Evolutionary conservation across 345 rosid genomes (phyloP).

Genomic region (Anacardium occidentale): DNA sequence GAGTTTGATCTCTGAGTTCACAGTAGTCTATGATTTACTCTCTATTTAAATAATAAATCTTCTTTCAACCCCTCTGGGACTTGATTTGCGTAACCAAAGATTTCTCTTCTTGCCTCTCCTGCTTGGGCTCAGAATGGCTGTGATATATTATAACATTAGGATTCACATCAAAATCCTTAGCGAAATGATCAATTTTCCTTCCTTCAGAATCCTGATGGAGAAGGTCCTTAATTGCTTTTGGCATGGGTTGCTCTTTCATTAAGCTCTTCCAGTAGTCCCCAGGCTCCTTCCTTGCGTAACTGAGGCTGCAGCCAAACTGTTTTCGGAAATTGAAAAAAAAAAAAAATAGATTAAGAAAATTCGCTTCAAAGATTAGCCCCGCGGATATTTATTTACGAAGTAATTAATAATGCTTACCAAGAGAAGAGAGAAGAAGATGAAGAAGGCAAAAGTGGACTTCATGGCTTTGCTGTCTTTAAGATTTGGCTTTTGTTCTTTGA

Average conservation of each 20-base stretch:
- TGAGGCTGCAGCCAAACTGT: slow-evolving; percentile 38
- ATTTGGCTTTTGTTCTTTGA: neutral
- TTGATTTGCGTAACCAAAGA: neutral
- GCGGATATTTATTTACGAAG: neutral
- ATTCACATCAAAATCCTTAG: slow-evolving; percentile 36
- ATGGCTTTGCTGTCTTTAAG: slow-evolving; percentile 10
- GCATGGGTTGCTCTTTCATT: slow-evolving; percentile 61
- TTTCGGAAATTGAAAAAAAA: too few relatives aligned
- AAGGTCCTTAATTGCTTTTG: slow-evolving; percentile 49
- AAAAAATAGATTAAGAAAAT: neutral
- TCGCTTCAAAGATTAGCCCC: neutral
- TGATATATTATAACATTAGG: slow-evolving; percentile 39
- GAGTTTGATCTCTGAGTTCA: neutral
- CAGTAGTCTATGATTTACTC: neutral
- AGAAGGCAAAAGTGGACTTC: slow-evolving; percentile 29
- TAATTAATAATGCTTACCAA: slow-evolving; percentile 29
- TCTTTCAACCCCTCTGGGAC: neutral
- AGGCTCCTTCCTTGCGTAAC: slow-evolving; percentile 49
- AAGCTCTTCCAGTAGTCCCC: slow-evolving; percentile 57
- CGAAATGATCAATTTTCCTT: slow-evolving; percentile 22
- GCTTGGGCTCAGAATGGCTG: slow-evolving; percentile 10
- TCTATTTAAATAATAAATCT: neutral
- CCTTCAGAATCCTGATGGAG: slow-evolving; percentile 13
- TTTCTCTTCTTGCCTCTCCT: neutral
- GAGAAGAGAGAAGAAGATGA: slow-evolving; percentile 31